Conservation (phyloP, 768 basidiomycete species). For the Pleurotus sapidus region DNA sequence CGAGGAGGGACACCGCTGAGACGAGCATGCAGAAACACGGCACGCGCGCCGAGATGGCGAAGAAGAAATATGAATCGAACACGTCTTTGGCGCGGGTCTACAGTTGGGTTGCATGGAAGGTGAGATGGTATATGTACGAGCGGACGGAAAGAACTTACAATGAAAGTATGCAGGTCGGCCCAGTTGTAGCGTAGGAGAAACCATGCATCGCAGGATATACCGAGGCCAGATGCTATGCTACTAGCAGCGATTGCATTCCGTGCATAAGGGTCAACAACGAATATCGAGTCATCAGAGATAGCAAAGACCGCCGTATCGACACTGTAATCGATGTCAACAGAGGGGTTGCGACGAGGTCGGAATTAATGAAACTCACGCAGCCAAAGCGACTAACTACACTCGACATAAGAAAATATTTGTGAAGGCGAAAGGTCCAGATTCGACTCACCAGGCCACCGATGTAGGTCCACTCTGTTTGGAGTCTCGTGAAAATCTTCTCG, state of each 20-base stretch:
- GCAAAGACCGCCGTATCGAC: conserved; percentile 62
- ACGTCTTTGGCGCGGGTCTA: conserved; percentile 53
- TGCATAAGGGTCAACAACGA: conserved; percentile 45
- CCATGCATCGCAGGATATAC: conserved; percentile 63
- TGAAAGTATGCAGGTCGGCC: conserved; percentile 47
- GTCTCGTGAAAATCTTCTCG: conserved; percentile 42
- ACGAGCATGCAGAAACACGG: conserved; percentile 60
- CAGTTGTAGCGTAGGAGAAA: conserved; percentile 63
- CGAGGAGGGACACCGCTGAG: conserved; percentile 55
- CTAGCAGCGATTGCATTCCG: conserved; percentile 53
- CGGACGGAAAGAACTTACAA: conserved; percentile 34
- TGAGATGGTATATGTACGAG: background rate
- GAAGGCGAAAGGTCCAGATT: background rate
- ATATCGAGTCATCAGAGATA: conserved; percentile 50
- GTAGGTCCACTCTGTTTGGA: conserved; percentile 65
- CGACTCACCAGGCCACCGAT: conserved; percentile 56
- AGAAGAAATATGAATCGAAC: conserved; percentile 63
- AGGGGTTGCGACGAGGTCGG: background rate
- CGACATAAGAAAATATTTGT: background rate
- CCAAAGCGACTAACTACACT: conserved; percentile 53
- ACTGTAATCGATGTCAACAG: conserved; percentile 15
- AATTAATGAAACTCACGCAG: conserved; percentile 39
- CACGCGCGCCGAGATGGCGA: conserved; percentile 61
- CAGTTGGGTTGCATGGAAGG: background rate
- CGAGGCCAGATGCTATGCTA: conserved; percentile 60